Evolutionary conservation across 1,284 basidiomycete genomes (phyloP), one percentile per base, ranked within the genome.

Genomic region (Marasmius fiardii): DNA sequence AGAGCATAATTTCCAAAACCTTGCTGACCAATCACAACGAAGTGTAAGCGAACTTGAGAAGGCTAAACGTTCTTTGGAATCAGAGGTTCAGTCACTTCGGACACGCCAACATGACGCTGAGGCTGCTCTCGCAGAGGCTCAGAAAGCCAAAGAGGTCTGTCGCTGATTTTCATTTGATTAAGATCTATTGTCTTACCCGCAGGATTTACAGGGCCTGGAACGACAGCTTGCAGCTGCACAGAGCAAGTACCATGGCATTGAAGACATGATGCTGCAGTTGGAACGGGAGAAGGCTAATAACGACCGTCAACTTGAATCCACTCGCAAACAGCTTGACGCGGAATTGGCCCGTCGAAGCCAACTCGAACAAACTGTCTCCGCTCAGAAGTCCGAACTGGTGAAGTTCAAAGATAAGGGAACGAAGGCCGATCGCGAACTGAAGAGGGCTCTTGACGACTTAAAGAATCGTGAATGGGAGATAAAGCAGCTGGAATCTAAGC

Each of bases 381-480:
- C 72, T 43, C 83, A 89, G 65, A 88, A 90, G 65, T 73, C 80
- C 26, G 92, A 95, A 65, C 73, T 91, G 7, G 70, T 75, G 20
- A 78, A 82, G 54, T 71, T 90, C 54, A 89, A 85, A 71, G 93
- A 90, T 65, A 81, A 79, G 45, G 87, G 82, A 57, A 74, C 73
- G 60, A 92, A 87, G 71, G 79, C 90, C 58, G 92, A 95, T 61
- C 81, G 85, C 16, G 93, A 94, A 33, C 78, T 95, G 44, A 88
- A 89, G 62, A 88, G 90, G 61, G 84, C 88, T 7, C 76, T 92
- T 8, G 80, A 83, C 5, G 92, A 95, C 59, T 75, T 96, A 53
- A 92, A 92, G 65, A 80, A 80, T 45, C 85, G 89, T 35, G 92
- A 98, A 66, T 90, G 88, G 80, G 92, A 96, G 58, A 82, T 93